phyloP scores from a whole-genome alignment of 257 asterid species.

The Leptodermis oblonga region DNA sequence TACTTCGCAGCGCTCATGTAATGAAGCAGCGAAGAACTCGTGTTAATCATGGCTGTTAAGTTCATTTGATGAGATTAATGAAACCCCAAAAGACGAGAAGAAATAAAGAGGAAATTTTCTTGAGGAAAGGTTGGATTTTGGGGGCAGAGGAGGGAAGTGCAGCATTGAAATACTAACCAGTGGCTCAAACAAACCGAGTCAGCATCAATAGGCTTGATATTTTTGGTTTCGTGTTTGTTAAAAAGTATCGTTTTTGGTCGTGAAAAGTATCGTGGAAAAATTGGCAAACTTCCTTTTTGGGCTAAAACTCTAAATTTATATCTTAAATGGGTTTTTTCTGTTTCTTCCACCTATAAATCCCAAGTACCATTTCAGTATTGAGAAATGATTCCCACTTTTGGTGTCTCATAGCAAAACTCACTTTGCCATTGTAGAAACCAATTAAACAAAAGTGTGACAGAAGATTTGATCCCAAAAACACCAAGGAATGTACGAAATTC shows the following conservation, averaged over 20 bases:
- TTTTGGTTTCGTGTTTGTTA: neutral
- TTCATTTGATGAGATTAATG: conserved; percentile 12
- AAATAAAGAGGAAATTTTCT: neutral
- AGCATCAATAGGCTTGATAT: conserved; percentile 2
- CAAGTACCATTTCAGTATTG: neutral
- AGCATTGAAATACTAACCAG: neutral
- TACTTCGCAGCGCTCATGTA: neutral
- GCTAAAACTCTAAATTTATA: neutral
- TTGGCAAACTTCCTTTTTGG: too few relatives aligned
- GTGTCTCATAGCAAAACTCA: too few relatives aligned
- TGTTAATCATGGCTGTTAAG: neutral
- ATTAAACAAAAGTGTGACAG: too few relatives aligned
- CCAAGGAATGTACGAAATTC: neutral
- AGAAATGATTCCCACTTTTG: too few relatives aligned
- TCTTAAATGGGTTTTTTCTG: neutral
- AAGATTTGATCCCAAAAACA: too few relatives aligned
- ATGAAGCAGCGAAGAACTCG: conserved; percentile 13
- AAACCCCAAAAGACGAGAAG: neutral
- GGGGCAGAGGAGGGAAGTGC: neutral
- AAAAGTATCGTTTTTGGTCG: neutral
- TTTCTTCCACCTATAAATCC: neutral
- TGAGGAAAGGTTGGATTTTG: neutral
- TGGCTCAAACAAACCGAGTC: conserved; percentile 3
- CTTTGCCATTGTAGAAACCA: too few relatives aligned
- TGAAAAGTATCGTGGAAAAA: too few relatives aligned